Conservation (phyloP, 208 protist species). For the Trypanosoma cruzi region DNA sequence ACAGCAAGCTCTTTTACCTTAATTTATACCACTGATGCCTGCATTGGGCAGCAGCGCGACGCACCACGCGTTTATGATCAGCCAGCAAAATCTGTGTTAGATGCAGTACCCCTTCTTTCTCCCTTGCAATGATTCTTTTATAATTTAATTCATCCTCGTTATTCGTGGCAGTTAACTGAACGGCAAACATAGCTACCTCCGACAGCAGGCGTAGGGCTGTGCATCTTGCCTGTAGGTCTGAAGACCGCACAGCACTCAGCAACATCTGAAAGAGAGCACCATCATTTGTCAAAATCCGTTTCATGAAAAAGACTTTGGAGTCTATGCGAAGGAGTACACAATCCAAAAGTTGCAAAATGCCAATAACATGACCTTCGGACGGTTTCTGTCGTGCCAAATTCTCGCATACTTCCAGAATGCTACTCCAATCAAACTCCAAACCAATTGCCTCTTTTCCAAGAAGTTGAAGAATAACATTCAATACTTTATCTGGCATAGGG, state of each 20-base stretch:
- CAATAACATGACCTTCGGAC: conserved; percentile 1
- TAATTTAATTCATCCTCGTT: conserved; percentile 6
- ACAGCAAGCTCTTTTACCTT: conserved; percentile 21
- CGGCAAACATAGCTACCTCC: conserved; percentile 15
- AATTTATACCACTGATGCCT: conserved; percentile 67
- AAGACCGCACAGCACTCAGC: conserved; percentile 7
- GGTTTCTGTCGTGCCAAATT: conserved; percentile 1
- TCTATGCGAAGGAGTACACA: conserved; percentile 14
- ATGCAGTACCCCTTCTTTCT: conserved; percentile 36
- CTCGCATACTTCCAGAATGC: conserved; percentile 19
- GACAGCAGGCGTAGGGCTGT: conserved; percentile 19
- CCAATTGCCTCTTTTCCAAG: conserved; percentile 5
- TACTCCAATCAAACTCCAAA: conserved; percentile 14
- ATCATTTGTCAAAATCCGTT: conserved; percentile 1
- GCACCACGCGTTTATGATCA: conserved; percentile 67
- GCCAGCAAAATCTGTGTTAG: conserved; percentile 35
- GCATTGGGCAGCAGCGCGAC: conserved; percentile 56
- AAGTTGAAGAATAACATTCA: conserved; percentile 16
- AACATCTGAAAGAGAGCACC: conserved; percentile 15
- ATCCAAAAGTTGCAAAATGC: conserved; percentile 18
- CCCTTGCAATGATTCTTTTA: background rate
- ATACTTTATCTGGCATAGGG: conserved; percentile 4
- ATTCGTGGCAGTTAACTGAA: background rate
- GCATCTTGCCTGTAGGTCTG: conserved; percentile 16
- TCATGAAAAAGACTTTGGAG: conserved; percentile 17